Evolutionary conservation across 1,139 yeast species (phyloP), one percentile per base, ranked within the genome.

Genomic region (Hyphopichia burtonii): DNA sequence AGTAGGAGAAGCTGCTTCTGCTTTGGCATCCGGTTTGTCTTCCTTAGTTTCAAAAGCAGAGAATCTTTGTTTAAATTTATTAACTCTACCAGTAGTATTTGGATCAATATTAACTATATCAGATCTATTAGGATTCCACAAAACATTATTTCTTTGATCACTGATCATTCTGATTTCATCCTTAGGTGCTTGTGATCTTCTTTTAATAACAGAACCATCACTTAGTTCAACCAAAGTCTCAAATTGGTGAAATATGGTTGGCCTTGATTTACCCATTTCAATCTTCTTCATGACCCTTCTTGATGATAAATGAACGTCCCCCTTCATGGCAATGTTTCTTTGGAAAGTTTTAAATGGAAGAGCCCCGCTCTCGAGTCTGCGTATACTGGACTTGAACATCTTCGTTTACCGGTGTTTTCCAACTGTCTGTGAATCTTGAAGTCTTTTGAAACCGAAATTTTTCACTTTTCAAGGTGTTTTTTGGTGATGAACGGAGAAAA

Each of bases 221-320:
- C 95, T 85, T 44, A 91, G 76, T 64, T 91, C 96, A 11, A 93
- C 91, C 37, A 77, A 67, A 33, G 94, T 86, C 49, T 91, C 91
- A 59, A 93, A 93, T 59, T 88, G 89, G 67, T 91, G 80, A 66
- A 88, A 91, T 36, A 91, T 86, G 34, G 96, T 90, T 2, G 98
- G 97, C 65, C 97, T 80, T 15, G 96, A 90, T 59, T 83, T 84
- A 39, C 96, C 96, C 46, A 80, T 68, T 50, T 68, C 61, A 52
- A 80, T 78, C 52, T 75, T 77, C 52, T 75, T 76, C 71, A 75
- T 65, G 32, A 80, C 82, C 63, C 84, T 71, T 54, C 74, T 64
- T 46, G 71, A 72, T 36, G 78, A 61, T 57, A 77, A 57, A 56
- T 68, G 66, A 40, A 74, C 68, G 52, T 69, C 71, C 43, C 66